Evolutionary conservation across 345 rosid genomes (phyloP), one percentile per base, ranked within the genome.

Genomic region (Odontarrhena argentea): DNA sequence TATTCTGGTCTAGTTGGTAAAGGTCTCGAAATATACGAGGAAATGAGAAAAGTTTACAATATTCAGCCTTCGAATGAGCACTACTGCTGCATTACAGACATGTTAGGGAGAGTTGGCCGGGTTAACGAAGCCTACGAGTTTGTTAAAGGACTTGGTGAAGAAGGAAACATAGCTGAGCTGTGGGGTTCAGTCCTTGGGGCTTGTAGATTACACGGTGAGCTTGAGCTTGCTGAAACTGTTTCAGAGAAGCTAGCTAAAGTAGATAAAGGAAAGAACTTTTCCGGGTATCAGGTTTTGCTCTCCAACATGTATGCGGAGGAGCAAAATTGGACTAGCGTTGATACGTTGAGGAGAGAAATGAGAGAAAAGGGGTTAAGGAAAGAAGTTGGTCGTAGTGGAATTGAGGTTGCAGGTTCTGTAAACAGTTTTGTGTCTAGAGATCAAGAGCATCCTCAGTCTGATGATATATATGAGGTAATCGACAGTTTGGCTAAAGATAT

Each of bases 101-200:
- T 92, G 96, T 76, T 89, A 52, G 96, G 96, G 46, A 87, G 94
- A 79, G 87, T 73, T 44, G 98, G 98, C 14, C 84, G 83, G 60
- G 88, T 89, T 54, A 56, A 59, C 37, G 93, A 92, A 77, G 98
- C 98, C n/a, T 85, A 76, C 24, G 83, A 89, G 67, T 92, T 87
- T 75, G 81, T 92, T 42, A 60, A 75, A 61, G 83, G 71, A 56
- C 74, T 89, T 75, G 92, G 91, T 57, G 89, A 87, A 71, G 77
- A 80, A 53, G 96, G 89, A 15, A 79, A 83, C 59, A 69, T 78
- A 34, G 49, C 78, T 75, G 93, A 87, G 83, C 79, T 89, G 48
- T 89, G 96, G 96, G 98, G 91, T 48, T 87, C 98, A 48, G 63
- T 92, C 55, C 91, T 89, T 46, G 89, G 87, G 10, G 81, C 96